phyloP scores from a whole-genome alignment of 2,329 filamentous ascomycete genomes.

The Coniochaeta sp. region DNA sequence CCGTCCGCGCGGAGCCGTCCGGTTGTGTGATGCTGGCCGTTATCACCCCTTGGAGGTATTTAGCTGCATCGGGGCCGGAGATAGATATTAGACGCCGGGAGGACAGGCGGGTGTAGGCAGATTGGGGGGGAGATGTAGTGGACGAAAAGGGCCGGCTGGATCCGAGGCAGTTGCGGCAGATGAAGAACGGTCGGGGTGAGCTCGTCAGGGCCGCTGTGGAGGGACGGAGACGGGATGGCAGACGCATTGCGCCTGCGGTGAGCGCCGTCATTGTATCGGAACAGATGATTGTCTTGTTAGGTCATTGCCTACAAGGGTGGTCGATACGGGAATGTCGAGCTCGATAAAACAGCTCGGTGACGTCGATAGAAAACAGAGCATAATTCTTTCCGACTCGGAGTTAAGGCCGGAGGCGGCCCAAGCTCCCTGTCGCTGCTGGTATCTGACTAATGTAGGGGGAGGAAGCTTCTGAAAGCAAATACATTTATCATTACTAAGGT shows the following conservation, averaged over 20 bases:
- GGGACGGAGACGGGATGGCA: background rate
- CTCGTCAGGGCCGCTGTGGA: background rate
- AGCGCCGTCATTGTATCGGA: background rate
- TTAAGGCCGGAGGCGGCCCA: background rate
- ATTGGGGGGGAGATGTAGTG: conserved; percentile 25
- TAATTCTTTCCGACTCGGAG: background rate
- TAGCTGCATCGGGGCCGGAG: conserved; percentile 69
- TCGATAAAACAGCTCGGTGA: too few relatives aligned
- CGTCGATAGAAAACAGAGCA: background rate
- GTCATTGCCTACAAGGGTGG: too few relatives aligned
- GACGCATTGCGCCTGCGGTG: background rate
- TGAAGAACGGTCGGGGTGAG: conserved; percentile 3
- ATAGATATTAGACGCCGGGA: conserved; percentile 74
- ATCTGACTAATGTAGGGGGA: too few relatives aligned
- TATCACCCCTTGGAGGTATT: conserved; percentile 82
- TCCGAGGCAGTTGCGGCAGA: conserved; percentile 20
- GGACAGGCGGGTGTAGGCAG: conserved; percentile 50
- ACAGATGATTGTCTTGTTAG: background rate
- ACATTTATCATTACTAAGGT: too few relatives aligned
- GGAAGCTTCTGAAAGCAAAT: too few relatives aligned
- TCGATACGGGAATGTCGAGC: background rate
- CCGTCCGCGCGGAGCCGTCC: conserved; percentile 17
- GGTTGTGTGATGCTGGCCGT: conserved; percentile 56
- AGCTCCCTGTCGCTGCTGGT: background rate
- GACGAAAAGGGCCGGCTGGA: conserved; percentile 9